Evolutionary conservation across 306 rosid genomes (phyloP).

Genomic region (Canavalia gladiata): DNA sequence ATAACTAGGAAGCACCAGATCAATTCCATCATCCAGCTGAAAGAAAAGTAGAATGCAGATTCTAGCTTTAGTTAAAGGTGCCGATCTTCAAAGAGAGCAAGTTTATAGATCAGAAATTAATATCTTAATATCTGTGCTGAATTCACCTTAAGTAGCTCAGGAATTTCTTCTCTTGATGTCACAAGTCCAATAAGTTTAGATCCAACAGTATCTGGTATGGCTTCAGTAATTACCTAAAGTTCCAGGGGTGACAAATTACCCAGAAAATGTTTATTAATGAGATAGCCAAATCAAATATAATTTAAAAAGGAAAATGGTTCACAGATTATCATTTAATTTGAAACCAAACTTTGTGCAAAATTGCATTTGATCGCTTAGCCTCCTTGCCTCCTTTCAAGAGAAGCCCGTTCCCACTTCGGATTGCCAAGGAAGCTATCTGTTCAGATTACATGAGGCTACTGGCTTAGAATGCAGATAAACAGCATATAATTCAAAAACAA

Average conservation of each 20-base stretch:
- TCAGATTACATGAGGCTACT: conserved; percentile 45
- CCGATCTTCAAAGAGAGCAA: conserved; percentile 44
- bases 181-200: conserved; percentile 91
- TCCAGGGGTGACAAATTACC: conserved; percentile 31
- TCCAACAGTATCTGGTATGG: conserved; percentile 92
- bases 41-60: conserved; percentile 42
- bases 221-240: conserved; percentile 81
- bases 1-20: conserved; percentile 80
- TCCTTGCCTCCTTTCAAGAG: conserved; percentile 99
- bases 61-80: conserved; percentile 38
- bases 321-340: conserved; percentile 31
- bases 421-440: conserved; percentile 97
- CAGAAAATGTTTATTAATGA: neutral
- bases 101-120: conserved; percentile 42
- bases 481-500: neutral
- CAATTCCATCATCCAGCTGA: conserved; percentile 94
- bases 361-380: conserved; percentile 92
- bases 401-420: conserved; percentile 97
- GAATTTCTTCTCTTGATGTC: conserved; percentile 97
- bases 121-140: conserved; percentile 29
- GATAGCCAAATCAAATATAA: conserved; percentile 28
- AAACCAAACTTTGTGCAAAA: conserved; percentile 80
- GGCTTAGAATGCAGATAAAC: conserved; percentile 42
- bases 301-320: conserved; percentile 6
- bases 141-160: conserved; percentile 86